phyloP scores from a whole-genome alignment of 768 basidiomycete genomes.

The Trametopsis cervina region DNA sequence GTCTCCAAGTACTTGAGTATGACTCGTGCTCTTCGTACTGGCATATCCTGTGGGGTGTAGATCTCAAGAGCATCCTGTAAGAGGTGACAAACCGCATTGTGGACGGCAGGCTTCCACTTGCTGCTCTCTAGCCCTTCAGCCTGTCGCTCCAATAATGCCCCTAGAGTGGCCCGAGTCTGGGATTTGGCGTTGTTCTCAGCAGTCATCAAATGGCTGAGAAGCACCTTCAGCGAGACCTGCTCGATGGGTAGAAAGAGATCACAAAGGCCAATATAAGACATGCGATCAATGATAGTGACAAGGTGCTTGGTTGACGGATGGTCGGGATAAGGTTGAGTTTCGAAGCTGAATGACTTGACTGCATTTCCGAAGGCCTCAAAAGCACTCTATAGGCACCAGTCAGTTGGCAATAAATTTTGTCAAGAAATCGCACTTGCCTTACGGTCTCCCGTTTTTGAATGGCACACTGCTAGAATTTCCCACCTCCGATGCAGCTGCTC shows the following conservation, averaged over 20 bases:
- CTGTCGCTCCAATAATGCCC: slow-evolving; percentile 58
- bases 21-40: slow-evolving; percentile 53
- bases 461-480: slow-evolving; percentile 78
- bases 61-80: slow-evolving; percentile 42
- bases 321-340: slow-evolving; percentile 30
- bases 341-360: slow-evolving; percentile 49
- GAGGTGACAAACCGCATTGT: slow-evolving; percentile 32
- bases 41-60: slow-evolving; percentile 42
- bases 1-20: slow-evolving; percentile 50
- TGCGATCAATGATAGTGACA: slow-evolving; percentile 50
- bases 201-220: slow-evolving; percentile 1
- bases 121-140: slow-evolving; percentile 45
- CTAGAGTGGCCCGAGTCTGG: slow-evolving; percentile 28
- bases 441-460: slow-evolving; percentile 69
- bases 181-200: slow-evolving; percentile 5
- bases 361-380: slow-evolving; percentile 48
- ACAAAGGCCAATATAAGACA: slow-evolving; percentile 59
- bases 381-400: slow-evolving; percentile 54
- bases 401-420: too few species aligned
- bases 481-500: slow-evolving; percentile 66
- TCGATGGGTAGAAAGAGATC: slow-evolving; percentile 52
- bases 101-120: slow-evolving; percentile 51
- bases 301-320: slow-evolving; percentile 46
- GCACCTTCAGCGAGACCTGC: slow-evolving; percentile 39
- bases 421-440: slow-evolving; percentile 39